These are phyloP conservation scores for Angomonas deanei DNA, from an alignment of 208 protist species.

Conservation along the genomic window DNA sequence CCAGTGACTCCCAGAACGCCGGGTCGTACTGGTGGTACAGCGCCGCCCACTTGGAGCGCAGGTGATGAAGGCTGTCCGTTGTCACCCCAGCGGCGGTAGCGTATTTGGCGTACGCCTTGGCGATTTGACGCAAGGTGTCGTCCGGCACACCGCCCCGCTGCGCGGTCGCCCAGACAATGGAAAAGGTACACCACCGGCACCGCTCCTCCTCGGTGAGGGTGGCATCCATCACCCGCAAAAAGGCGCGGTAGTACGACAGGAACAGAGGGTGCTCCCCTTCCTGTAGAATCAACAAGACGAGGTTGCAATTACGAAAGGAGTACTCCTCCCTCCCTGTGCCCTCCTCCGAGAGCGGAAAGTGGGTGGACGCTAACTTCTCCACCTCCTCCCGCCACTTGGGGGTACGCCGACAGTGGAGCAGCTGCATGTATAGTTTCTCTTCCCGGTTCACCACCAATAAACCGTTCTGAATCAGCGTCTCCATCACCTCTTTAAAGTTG, in stretches of 20 bases:
- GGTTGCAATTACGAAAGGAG: slow-evolving; percentile 48
- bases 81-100: no score
- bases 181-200: slow-evolving; percentile 33
- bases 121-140: slow-evolving; percentile 32
- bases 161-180: slow-evolving; percentile 25
- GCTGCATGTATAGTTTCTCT: slow-evolving; percentile 49
- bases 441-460: slow-evolving; percentile 43
- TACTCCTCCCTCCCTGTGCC: background rate
- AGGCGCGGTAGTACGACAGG: slow-evolving; percentile 57
- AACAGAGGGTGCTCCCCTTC: slow-evolving; percentile 58
- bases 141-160: slow-evolving; percentile 9
- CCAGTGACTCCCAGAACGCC: slow-evolving; percentile 2
- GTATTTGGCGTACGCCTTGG: slow-evolving; percentile 31
- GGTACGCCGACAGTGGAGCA: slow-evolving; percentile 57
- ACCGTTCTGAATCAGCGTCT: slow-evolving; percentile 43
- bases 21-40: slow-evolving; percentile 28
- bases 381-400: slow-evolving; percentile 37
- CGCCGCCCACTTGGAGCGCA: slow-evolving; percentile 25
- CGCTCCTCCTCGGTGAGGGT: slow-evolving; percentile 23
- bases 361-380: slow-evolving; percentile 19
- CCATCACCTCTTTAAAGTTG: slow-evolving; percentile 54
- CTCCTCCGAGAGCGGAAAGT: background rate
- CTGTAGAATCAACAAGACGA: slow-evolving; percentile 61
- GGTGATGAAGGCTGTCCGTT: slow-evolving; percentile 23
- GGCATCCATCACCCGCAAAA: slow-evolving; percentile 20